phyloP scores from a whole-genome alignment of 1,284 basidiomycete species.

The Wolfiporia cocos region DNA sequence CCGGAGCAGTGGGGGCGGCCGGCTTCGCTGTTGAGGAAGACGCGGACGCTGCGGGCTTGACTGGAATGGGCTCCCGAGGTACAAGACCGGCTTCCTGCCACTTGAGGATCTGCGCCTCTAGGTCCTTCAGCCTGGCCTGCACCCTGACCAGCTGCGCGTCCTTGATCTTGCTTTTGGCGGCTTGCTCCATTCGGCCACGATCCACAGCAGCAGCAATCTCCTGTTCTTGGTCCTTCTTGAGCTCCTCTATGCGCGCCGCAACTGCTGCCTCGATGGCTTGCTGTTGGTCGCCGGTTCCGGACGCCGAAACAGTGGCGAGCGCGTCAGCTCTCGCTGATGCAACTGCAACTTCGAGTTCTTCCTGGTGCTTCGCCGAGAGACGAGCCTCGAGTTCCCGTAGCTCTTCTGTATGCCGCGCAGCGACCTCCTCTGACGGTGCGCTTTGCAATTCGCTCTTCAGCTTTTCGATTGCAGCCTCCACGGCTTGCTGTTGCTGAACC shows the following conservation, averaged over 20 bases:
- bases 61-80: slow-evolving; percentile 17
- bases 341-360: slow-evolving; percentile 46
- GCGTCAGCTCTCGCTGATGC: slow-evolving; percentile 30
- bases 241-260: slow-evolving; percentile 29
- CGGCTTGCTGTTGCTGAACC: slow-evolving; percentile 37
- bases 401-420: slow-evolving; percentile 53
- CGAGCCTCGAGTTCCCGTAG: slow-evolving; percentile 47
- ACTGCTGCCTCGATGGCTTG: slow-evolving; percentile 45
- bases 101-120: slow-evolving; percentile 55
- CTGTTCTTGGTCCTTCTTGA: slow-evolving; percentile 40
- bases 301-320: slow-evolving; percentile 16
- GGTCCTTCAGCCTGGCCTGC: slow-evolving; percentile 55
- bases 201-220: slow-evolving; percentile 62
- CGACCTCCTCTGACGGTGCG: slow-evolving; percentile 31
- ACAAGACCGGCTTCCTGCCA: slow-evolving; percentile 46
- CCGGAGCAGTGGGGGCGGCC: slow-evolving; percentile 14
- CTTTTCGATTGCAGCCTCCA: slow-evolving; percentile 50
- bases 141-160: slow-evolving; percentile 56
- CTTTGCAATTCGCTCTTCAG: slow-evolving; percentile 39
- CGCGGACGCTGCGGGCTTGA: no score
- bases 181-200: slow-evolving; percentile 55
- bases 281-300: slow-evolving; percentile 29
- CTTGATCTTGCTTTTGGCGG: slow-evolving; percentile 58
- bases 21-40: no score
- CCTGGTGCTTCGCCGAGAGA: slow-evolving; percentile 45